Base-by-base conservation (phyloP, 2,329 filamentous ascomycete genomes). In the Alternaria arborescens region DNA sequence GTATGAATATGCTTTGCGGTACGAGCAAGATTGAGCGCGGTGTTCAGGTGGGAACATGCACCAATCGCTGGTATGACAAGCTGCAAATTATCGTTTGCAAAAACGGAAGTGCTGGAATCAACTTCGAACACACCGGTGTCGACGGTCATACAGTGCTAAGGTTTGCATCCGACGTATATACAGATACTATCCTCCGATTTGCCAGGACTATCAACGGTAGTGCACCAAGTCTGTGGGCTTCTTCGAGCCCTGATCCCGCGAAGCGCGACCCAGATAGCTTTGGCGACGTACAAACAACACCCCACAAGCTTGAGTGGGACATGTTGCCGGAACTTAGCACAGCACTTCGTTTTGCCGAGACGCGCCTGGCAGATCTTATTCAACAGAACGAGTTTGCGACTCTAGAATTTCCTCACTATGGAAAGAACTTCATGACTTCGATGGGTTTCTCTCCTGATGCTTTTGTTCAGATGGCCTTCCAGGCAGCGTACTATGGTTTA, bases 11-110 rank as follows among this genome's bases (percentile, higher is more conserved):
- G 94, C 90, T 99, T 12, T 98, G 95, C 73, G 95, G 95, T 44
- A 97, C 93, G 0, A 97, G 91, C 70, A 89, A 95, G 73, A 90
- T 98, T 12, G 91, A 97, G 72, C 91, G 91, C 75, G 95, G 95
- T 5, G 92, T 99, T 2, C 95, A 99, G 80, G 93, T 97, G 44
- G 95, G 95, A 30, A 98, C 95, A 2, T 99, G 95, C 81, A 97
- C 94, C 14, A 99, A 99, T 79, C 86, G 95, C 63, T 99, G 95
- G 95, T 99, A 99, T 75, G 95, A 99, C 81, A 99, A 99, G 82
- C 85, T 99, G 48, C 95, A 99, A 77, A 97, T 99, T 64, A 98
- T 99, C 55, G 95, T 99, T 52, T 98, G 95, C 85, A 97, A 97
- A 82, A 99, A 98, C 79, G 95, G 95, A 58, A 97, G 93, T 74